phyloP scores from a whole-genome alignment of 2,329 filamentous ascomycete genomes.

The Microascus cirrosus region DNA sequence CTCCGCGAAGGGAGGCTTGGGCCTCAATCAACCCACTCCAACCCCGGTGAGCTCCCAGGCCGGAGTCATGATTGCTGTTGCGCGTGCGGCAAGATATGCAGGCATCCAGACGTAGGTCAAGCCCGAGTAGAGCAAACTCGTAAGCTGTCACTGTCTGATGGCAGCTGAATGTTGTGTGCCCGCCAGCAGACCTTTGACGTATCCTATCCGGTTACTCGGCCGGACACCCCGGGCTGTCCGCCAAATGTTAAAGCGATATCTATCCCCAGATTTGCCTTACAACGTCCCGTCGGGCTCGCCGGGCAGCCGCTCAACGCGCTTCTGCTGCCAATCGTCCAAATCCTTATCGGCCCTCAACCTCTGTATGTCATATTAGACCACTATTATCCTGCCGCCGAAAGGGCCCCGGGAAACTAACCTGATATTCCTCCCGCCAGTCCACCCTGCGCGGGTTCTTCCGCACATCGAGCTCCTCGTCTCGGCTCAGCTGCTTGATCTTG shows the following conservation, averaged over 20 bases:
- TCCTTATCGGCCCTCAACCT: conserved; percentile 53
- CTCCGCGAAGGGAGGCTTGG: too few relatives aligned
- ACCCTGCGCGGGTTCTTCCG: conserved; percentile 60
- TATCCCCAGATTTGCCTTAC: conserved; percentile 15
- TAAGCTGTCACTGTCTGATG: too few relatives aligned
- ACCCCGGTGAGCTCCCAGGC: too few relatives aligned
- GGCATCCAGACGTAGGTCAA: too few relatives aligned
- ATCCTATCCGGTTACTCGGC: too few relatives aligned
- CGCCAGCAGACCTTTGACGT: too few relatives aligned
- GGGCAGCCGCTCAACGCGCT: conserved; percentile 77
- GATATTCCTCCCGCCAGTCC: conserved; percentile 78
- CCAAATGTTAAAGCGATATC: neutral
- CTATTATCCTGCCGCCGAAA: conserved; percentile 28
- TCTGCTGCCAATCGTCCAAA: conserved; percentile 93
- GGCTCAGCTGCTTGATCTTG: conserved; percentile 73
- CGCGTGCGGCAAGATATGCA: too few relatives aligned
- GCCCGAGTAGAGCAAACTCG: too few relatives aligned
- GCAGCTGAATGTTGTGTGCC: too few relatives aligned
- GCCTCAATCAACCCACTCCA: too few relatives aligned
- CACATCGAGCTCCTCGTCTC: conserved; percentile 78
- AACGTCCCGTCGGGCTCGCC: conserved; percentile 84
- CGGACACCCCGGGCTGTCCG: neutral
- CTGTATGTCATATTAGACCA: conserved; percentile 1
- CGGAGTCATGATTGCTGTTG: too few relatives aligned
- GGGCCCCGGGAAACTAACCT: conserved; percentile 42